Evolutionary conservation across 805 yeast species (phyloP).

Genomic region (Starmera dryadoides): DNA sequence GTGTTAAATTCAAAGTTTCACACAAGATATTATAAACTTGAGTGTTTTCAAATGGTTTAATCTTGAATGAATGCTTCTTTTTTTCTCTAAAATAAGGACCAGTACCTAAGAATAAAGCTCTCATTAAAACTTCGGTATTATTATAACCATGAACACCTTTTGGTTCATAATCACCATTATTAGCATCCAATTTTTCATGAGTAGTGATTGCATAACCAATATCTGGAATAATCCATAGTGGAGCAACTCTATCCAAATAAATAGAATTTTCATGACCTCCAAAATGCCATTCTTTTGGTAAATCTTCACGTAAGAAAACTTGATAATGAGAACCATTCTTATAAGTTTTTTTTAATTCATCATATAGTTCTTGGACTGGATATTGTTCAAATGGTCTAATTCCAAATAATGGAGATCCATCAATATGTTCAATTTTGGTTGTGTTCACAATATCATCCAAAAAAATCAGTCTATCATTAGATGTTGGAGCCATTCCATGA

Average conservation of each 20-base stretch:
- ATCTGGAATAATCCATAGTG: conserved; percentile 78
- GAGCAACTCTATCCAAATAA: conserved; percentile 64
- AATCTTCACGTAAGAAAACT: conserved; percentile 46
- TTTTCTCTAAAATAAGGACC: conserved; percentile 66
- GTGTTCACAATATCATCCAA: conserved; percentile 64
- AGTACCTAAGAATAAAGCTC: conserved; percentile 69
- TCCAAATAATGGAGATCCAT: conserved; percentile 87
- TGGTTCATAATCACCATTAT: conserved; percentile 15
- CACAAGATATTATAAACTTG: conserved; percentile 74
- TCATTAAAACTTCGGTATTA: conserved; percentile 70
- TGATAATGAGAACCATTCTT: conserved; percentile 28
- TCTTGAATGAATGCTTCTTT: conserved; percentile 20
- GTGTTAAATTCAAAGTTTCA: conserved; percentile 44
- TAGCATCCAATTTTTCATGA: conserved; percentile 39
- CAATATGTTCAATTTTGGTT: conserved; percentile 48
- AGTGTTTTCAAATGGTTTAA: conserved; percentile 61
- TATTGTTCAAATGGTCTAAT: conserved; percentile 45
- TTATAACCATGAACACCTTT: conserved; percentile 82
- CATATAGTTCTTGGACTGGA: conserved; percentile 36
- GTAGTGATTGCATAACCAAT: conserved; percentile 76
- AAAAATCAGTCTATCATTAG: conserved; percentile 57
- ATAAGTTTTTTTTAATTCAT: conserved; percentile 31
- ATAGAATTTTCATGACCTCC: conserved; percentile 17
- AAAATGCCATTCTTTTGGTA: conserved; percentile 32
- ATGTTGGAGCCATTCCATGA: conserved; percentile 91